Conservation (phyloP, 768 basidiomycete species). For the Naganishia antarctica region DNA sequence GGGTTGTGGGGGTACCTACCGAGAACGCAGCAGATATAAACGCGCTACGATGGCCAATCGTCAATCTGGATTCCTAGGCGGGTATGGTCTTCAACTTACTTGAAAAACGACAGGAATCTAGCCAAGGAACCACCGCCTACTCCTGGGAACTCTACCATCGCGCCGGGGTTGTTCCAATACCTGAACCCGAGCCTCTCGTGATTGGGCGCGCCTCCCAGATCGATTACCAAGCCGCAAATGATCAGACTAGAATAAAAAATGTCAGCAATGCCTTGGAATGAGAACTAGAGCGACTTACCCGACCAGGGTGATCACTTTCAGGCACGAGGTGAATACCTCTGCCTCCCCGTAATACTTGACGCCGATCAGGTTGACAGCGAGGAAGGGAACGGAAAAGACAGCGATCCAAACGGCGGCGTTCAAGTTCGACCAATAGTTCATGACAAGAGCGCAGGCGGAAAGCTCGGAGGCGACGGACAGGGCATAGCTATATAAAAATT, state of each 20-base stretch:
- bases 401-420: conserved; percentile 38
- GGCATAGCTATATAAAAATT: conserved; percentile 39
- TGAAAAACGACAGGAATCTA: conserved; percentile 48
- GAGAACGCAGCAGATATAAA: conserved; percentile 65
- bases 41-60: conserved; percentile 37
- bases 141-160: conserved; percentile 31
- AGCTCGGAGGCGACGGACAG: conserved; percentile 70
- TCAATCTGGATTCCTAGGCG: conserved; percentile 29
- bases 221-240: conserved; percentile 35
- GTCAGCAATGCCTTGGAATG: not conserved
- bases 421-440: conserved; percentile 60
- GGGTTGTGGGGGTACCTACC: too few relatives aligned
- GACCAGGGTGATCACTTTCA: conserved; percentile 32
- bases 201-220: conserved; percentile 36
- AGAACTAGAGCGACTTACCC: conserved; percentile 9
- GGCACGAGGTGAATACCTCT: conserved; percentile 28
- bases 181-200: conserved; percentile 34
- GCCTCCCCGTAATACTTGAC: conserved; percentile 31
- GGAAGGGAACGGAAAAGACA: conserved; percentile 42
- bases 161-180: conserved; percentile 35
- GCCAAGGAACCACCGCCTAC: conserved; percentile 31
- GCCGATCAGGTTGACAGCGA: conserved; percentile 50
- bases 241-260: conserved; percentile 1
- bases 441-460: conserved; percentile 64
- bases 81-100: conserved; percentile 43